These are phyloP conservation scores for Byssochlamys sp. DNA, from an alignment of 2,329 filamentous ascomycete genomes.

Conservation along the genomic window DNA sequence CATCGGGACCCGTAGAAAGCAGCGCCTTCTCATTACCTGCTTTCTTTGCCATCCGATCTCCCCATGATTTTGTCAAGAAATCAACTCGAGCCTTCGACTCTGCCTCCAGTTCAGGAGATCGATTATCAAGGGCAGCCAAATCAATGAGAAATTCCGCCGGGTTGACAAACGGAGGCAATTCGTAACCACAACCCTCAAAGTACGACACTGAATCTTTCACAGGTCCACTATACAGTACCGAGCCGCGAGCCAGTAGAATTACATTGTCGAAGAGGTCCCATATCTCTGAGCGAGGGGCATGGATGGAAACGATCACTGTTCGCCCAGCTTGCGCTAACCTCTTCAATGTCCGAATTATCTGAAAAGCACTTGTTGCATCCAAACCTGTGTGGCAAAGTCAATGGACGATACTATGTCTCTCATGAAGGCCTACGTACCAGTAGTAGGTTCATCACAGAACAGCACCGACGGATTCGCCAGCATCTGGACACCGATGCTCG, in stretches of 20 bases:
- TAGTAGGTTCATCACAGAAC: constrained; percentile 72
- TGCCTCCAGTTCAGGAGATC: constrained; percentile 56
- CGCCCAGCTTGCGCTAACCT: constrained; percentile 57
- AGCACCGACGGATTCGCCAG: constrained; percentile 69
- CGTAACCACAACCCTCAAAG: constrained; percentile 52
- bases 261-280: constrained; percentile 68
- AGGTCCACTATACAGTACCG: constrained; percentile 58
- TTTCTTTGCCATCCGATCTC: neutral
- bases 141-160: constrained; percentile 70
- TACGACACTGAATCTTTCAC: constrained; percentile 51
- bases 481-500: constrained; percentile 68
- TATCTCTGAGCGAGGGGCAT: constrained; percentile 69
- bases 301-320: constrained; percentile 65
- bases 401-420: neutral
- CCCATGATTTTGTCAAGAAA: constrained; percentile 54
- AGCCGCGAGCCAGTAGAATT: constrained; percentile 58
- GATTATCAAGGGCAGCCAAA: constrained; percentile 62
- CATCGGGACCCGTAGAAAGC: neutral
- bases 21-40: constrained; percentile 4
- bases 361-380: constrained; percentile 67
- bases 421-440: constrained; percentile 36
- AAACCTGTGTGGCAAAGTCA: constrained; percentile 29
- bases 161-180: constrained; percentile 63
- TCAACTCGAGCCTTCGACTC: constrained; percentile 52
- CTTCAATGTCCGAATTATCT: constrained; percentile 62